Base-by-base conservation (phyloP, 805 yeast genomes). In the Candida koratica region DNA sequence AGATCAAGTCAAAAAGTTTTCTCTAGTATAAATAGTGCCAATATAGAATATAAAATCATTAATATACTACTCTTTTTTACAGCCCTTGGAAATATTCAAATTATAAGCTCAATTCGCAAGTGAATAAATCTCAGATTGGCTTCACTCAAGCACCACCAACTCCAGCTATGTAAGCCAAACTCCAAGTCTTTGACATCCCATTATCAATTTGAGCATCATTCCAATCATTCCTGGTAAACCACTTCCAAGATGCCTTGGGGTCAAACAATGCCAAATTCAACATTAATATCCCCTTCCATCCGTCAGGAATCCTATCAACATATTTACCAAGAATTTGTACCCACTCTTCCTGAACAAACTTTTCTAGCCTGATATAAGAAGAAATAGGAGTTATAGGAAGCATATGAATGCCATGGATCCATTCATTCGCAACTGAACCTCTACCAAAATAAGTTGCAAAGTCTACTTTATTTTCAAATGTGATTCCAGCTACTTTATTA, bases 141-240 rank as follows among this genome's bases (percentile, higher is more conserved):
- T 6, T 25, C 15, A 14, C 12, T 28, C 22, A 28, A 17, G 6
- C 12, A 17, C 62, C 66, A 6, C 64, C 67, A 34, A 66, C 56
- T 14, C 73, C 81, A 5, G 75, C 95, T 30, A 85, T 69, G 46
- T 75, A 84, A 0, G 95, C 79, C 44, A 88, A 64, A 9, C 89
- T 80, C 95, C 96, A 88, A 0, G 96, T 82, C 43, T 79, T 64
- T 17, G 90, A 79, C 70, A 87, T 90, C 2, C 97, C 97, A 39
- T 76, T 75, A 51, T 89, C 97, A 32, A 89, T 73, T 45, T 70
- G 72, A 3, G 56, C 49, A n/a, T 64, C 61, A 29, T 65, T 53
- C 71, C 85, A 88, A 37, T 61, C 63, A 5, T 64, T 47, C 22
- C 73, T 53, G 1, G 79, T 53, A 47, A 66, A 67, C 70, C 70